These are phyloP conservation scores for Fonsecaea monophora DNA, from an alignment of 2,329 filamentous ascomycete species.

Conservation along the genomic window DNA sequence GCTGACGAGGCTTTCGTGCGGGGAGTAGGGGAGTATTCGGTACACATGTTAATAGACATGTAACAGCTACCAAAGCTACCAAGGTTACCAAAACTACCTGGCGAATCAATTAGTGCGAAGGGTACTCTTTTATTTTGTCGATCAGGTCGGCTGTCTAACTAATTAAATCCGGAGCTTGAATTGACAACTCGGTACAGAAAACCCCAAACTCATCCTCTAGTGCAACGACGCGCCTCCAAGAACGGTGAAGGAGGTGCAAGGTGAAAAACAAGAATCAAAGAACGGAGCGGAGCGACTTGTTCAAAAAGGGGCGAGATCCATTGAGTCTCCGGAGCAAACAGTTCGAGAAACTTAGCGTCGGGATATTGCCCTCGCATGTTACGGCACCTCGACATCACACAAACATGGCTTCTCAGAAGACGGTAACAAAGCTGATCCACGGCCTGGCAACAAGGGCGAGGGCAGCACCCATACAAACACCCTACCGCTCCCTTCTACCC, in stretches of 20 bases:
- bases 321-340: too few species aligned
- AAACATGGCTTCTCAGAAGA: slow-evolving; percentile 10
- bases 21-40: background rate
- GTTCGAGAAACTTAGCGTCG: background rate
- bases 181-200: too few species aligned
- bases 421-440: background rate
- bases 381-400: background rate
- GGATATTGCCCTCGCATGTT: background rate
- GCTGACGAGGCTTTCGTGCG: slow-evolving; percentile 23
- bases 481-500: background rate
- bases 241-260: too few species aligned
- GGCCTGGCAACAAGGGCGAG: background rate
- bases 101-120: too few species aligned
- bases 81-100: background rate
- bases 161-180: too few species aligned
- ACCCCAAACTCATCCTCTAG: too few species aligned
- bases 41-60: background rate
- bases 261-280: too few species aligned
- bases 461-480: background rate
- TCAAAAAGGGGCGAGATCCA: background rate
- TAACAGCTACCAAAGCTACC: background rate
- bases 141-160: too few species aligned
- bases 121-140: too few species aligned
- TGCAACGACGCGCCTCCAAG: too few species aligned
- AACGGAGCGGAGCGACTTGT: too few species aligned